phyloP scores from a whole-genome alignment of 2,329 filamentous ascomycete species.

The Fusarium nematophilum region DNA sequence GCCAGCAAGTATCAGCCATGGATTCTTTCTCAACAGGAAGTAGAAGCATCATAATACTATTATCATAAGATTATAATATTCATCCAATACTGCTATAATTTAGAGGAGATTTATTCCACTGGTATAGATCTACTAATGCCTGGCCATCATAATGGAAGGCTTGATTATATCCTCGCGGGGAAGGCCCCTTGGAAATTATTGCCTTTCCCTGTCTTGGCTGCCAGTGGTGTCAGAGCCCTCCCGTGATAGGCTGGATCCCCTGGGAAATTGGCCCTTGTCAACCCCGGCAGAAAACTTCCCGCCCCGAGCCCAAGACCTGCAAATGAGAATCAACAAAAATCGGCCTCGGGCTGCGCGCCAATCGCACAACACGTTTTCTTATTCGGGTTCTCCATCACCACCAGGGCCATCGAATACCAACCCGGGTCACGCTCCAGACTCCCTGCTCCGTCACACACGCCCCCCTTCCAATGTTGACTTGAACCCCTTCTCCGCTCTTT shows the following conservation, averaged over 20 bases:
- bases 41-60: too few species aligned
- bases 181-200: slow-evolving; percentile 16
- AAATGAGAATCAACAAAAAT: slow-evolving; percentile 8
- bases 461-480: too few species aligned
- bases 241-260: slow-evolving; percentile 35
- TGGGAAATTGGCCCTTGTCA: slow-evolving; percentile 28
- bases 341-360: slow-evolving; percentile 26
- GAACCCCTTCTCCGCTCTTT: slow-evolving; percentile 17
- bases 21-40: too few species aligned
- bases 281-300: slow-evolving; percentile 17
- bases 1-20: too few species aligned
- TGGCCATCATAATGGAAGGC: slow-evolving; percentile 20
- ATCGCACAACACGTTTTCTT: slow-evolving; percentile 45
- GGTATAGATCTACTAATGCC: too few species aligned
- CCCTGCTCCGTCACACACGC: slow-evolving; percentile 15
- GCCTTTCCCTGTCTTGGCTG: slow-evolving; percentile 1
- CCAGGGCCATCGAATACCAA: background rate
- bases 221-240: slow-evolving; percentile 11
- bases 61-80: too few species aligned
- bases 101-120: too few species aligned
- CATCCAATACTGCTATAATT: too few species aligned
- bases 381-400: slow-evolving; percentile 36
- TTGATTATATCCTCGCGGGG: slow-evolving; percentile 19
- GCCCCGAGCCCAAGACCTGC: slow-evolving; percentile 4
- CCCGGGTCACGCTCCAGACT: background rate